Percentiles rank a stretch among this genome's conserved stretches.
Conservation (phyloP, 768 basidiomycete genomes). For the Strobilomyces echinocephalus region DNA sequence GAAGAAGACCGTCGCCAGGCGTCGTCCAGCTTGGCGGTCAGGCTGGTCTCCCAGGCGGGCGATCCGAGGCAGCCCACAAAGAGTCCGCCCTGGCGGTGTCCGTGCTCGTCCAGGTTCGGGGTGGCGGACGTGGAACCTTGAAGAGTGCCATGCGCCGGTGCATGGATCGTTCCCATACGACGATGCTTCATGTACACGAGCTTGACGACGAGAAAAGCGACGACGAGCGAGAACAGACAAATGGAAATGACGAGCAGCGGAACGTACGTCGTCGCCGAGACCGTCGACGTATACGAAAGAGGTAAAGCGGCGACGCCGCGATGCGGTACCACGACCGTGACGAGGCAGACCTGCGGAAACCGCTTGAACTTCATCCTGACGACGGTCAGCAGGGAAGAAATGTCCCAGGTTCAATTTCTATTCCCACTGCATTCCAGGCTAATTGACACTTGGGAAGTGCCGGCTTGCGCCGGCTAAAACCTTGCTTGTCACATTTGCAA, state of each 20-base stretch:
- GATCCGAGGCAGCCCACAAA: slow-evolving; percentile 30
- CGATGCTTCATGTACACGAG: slow-evolving; percentile 27
- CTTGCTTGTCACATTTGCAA: too few relatives aligned
- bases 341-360: background rate
- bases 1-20: slow-evolving; percentile 9
- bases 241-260: slow-evolving; percentile 14
- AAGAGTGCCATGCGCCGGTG: background rate
- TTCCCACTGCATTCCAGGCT: slow-evolving; percentile 20
- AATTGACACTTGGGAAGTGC: too few relatives aligned
- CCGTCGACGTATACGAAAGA: background rate
- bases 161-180: slow-evolving; percentile 25
- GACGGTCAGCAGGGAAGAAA: background rate
- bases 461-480: too few relatives aligned
- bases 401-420: slow-evolving; percentile 5
- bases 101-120: background rate
- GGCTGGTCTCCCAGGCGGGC: slow-evolving; percentile 27
- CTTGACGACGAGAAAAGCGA: slow-evolving; percentile 19
- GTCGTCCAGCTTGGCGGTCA: slow-evolving; percentile 13
- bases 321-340: slow-evolving; percentile 1
- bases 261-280: background rate
- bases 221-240: slow-evolving; percentile 14
- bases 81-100: slow-evolving; percentile 9
- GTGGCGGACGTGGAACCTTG: background rate
- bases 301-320: slow-evolving; percentile 14
- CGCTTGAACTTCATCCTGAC: slow-evolving; percentile 4